Evolutionary conservation across 2,329 filamentous ascomycete species (phyloP).

Genomic region (Colletotrichum sp.): DNA sequence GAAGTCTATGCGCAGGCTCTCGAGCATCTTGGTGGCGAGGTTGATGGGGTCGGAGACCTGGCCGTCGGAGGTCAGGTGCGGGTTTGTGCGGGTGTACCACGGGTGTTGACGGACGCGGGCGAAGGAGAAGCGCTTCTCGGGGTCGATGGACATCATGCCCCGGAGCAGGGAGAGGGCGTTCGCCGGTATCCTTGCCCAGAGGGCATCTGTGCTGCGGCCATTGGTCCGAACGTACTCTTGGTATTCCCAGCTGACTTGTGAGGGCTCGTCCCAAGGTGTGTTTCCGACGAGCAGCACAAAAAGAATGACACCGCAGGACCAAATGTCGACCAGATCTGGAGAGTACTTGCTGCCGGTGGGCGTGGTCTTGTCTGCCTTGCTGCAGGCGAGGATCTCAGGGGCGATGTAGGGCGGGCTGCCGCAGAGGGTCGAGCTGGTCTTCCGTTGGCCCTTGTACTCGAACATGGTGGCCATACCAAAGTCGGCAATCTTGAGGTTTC

Average conservation of each 20-base stretch:
- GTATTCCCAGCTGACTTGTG: constrained; percentile 85
- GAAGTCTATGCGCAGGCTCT: constrained; percentile 89
- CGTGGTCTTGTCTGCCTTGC: constrained; percentile 46
- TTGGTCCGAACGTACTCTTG: constrained; percentile 82
- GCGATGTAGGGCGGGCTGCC: constrained; percentile 97
- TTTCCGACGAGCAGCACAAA: constrained; percentile 96
- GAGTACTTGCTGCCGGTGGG: constrained; percentile 66
- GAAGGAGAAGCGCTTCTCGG: constrained; percentile 79
- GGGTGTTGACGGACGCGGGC: constrained; percentile 87
- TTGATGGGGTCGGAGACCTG: constrained; percentile 78
- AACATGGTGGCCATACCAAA: constrained; percentile 97
- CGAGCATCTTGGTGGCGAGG: constrained; percentile 94
- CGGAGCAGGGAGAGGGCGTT: constrained; percentile 82
- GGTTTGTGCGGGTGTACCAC: constrained; percentile 89
- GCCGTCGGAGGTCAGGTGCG: constrained; percentile 76
- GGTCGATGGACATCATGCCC: constrained; percentile 89
- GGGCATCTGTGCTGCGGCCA: constrained; percentile 81
- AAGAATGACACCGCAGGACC: constrained; percentile 97
- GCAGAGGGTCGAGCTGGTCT: constrained; percentile 87
- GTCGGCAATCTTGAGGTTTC: constrained; percentile 92
- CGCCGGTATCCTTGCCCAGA: constrained; percentile 81
- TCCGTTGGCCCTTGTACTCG: constrained; percentile 82
- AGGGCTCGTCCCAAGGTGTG: constrained; percentile 96
- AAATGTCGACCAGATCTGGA: constrained; percentile 87
- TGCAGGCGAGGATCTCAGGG: constrained; percentile 78